phyloP scores from a whole-genome alignment of 2,329 filamentous ascomycete genomes.

The Cercospora sp. region DNA sequence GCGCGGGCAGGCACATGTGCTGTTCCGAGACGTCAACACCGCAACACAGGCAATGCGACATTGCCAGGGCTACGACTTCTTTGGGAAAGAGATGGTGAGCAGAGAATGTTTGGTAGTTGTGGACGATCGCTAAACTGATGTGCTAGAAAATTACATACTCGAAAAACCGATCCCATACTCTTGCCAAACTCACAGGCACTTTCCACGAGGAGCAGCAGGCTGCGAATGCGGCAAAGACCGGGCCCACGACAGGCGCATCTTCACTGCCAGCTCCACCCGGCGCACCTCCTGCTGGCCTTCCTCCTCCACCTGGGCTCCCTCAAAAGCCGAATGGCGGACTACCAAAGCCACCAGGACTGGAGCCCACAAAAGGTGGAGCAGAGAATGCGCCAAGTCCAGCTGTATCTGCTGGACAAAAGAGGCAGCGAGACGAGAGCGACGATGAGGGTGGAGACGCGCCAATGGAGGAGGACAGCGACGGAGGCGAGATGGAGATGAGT shows the following conservation, averaged over 20 bases:
- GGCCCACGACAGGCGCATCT: conserved; percentile 14
- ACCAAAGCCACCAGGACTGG: conserved; percentile 32
- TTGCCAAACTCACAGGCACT: conserved; percentile 89
- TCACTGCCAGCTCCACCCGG: conserved; percentile 28
- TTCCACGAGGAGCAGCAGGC: conserved; percentile 59
- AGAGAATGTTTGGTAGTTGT: background rate
- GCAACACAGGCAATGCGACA: conserved; percentile 91
- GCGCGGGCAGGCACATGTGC: conserved; percentile 92
- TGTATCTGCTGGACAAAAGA: conserved; percentile 56
- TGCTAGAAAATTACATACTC: conserved; percentile 84
- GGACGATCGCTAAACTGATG: conserved; percentile 14
- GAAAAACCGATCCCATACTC: conserved; percentile 81
- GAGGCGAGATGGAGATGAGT: conserved; percentile 65
- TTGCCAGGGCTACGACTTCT: conserved; percentile 80
- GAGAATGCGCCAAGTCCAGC: conserved; percentile 53
- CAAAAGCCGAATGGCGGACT: conserved; percentile 33
- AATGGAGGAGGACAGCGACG: conserved; percentile 51
- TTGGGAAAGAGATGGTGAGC: conserved; percentile 79
- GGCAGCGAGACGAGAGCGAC: conserved; percentile 43
- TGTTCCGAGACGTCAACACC: conserved; percentile 85
- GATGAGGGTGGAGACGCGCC: conserved; percentile 42
- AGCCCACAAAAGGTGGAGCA: conserved; percentile 40
- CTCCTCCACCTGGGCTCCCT: conserved; percentile 30
- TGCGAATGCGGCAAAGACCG: conserved; percentile 45
- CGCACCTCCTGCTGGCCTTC: conserved; percentile 29